Conservation (phyloP, 495 filamentous ascomycete genomes). For the Aspergillus indologenus region DNA sequence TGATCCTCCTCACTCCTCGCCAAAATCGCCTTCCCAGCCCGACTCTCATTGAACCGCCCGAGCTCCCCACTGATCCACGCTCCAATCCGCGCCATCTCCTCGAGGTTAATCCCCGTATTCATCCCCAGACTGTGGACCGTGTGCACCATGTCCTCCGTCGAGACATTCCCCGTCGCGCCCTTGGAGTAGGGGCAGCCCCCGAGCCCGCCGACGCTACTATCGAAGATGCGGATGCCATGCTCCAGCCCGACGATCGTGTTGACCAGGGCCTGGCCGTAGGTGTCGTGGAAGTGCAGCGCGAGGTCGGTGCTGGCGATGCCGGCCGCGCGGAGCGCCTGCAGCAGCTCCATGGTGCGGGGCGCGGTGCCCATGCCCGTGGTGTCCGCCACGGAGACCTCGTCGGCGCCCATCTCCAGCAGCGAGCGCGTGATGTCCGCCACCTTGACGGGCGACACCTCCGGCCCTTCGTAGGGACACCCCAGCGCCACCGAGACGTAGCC, state of each 20-base stretch:
- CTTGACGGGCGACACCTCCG: constrained; percentile 68
- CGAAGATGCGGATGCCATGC: constrained; percentile 84
- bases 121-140: constrained; percentile 83
- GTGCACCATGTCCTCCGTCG: constrained; percentile 91
- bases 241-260: constrained; percentile 86
- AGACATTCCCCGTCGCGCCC: constrained; percentile 92
- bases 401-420: constrained; percentile 90
- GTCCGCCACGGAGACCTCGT: constrained; percentile 91
- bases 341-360: constrained; percentile 67
- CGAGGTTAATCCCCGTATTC: constrained; percentile 83
- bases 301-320: constrained; percentile 77
- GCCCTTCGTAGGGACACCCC: constrained; percentile 91
- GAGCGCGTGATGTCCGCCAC: constrained; percentile 82
- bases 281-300: constrained; percentile 95
- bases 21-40: constrained; percentile 74
- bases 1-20: constrained; percentile 39
- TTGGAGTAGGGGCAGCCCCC: constrained; percentile 94
- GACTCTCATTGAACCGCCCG: constrained; percentile 69
- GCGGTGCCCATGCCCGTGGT: constrained; percentile 97
- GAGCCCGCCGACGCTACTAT: constrained; percentile 83
- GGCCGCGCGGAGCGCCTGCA: constrained; percentile 67
- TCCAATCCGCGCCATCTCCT: constrained; percentile 75
- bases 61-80: constrained; percentile 86
- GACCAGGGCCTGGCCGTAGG: constrained; percentile 90
- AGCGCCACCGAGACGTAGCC: constrained; percentile 95